These are phyloP conservation scores for Cyberlindnera subsufficiens DNA, from an alignment of 805 yeast genomes.

Conservation along the genomic window DNA sequence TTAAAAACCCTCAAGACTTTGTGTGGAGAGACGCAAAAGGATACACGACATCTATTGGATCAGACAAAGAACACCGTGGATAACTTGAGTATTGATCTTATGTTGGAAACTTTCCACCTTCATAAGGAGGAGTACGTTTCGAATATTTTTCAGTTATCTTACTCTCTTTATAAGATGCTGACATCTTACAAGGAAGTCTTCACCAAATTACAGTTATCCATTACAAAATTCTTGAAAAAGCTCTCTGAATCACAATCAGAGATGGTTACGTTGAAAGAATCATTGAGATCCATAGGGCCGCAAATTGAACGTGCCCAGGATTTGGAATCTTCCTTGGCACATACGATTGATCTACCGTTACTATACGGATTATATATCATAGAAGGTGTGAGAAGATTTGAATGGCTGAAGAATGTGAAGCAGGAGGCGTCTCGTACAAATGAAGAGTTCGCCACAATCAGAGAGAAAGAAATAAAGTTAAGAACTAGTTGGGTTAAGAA, in stretches of 20 bases:
- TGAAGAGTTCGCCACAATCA: slow-evolving; percentile 52
- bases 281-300: slow-evolving; percentile 12
- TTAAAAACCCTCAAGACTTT: slow-evolving; percentile 13
- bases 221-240: slow-evolving; percentile 11
- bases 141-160: slow-evolving; percentile 28
- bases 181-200: slow-evolving; percentile 29
- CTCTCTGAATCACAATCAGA: slow-evolving; percentile 16
- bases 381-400: slow-evolving; percentile 52
- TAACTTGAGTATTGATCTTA: slow-evolving; percentile 15
- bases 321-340: slow-evolving; percentile 20
- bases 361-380: slow-evolving; percentile 64
- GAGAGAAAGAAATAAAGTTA: slow-evolving; percentile 48
- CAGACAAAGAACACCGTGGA: slow-evolving; percentile 10
- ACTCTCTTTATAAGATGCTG: slow-evolving; percentile 30
- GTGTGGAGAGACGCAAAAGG: slow-evolving; percentile 18
- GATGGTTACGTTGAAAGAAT: slow-evolving; percentile 18
- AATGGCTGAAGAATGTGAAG: slow-evolving; percentile 40
- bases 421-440: slow-evolving; percentile 31
- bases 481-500: slow-evolving; percentile 60
- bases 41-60: slow-evolving; percentile 17
- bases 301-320: slow-evolving; percentile 23
- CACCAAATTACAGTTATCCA: slow-evolving; percentile 15
- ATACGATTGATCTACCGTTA: slow-evolving; percentile 61
- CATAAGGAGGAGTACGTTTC: slow-evolving; percentile 26
- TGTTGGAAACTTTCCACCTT: slow-evolving; percentile 17